Base-by-base conservation (phyloP, 352 stramenopile genomes). In the Globisporangium spinosum region DNA sequence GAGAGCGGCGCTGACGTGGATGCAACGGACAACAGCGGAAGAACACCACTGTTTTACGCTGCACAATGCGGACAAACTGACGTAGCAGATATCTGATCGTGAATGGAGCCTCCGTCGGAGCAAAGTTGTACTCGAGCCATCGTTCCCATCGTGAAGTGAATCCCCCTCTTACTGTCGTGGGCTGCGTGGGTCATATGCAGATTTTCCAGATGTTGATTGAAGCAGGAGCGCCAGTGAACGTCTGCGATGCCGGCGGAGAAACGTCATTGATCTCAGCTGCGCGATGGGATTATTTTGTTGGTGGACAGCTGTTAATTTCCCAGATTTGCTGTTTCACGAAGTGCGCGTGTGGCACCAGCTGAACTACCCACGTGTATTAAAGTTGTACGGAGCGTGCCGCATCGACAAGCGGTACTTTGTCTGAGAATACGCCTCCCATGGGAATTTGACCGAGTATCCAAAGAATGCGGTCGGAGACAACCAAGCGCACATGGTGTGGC, bases 401-500 rank as follows among this genome's bases (percentile, higher is more conserved):
- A 40, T 40, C 34, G 34, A 40, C 3, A 40, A 40, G 34, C 34
- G 9, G 34, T 40, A 15, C 12, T 40, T 40, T 13, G 9, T 40
- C 34, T 40, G 34, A 15, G 34, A 40, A 40, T 40, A 40, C 34
- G 34, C 34, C 34, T 40, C 9, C 1, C 34, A 1, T 15, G 34
- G 34, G 34, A 40, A 40, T 9, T 40, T 40, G 34, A 40, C 9
- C 34, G 34, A 40, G 34, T 7, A 34, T 20, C 2, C 35, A 23
- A 57, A 29, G 6, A 20, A 56, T 12, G 47, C 5, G n/a, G 49
- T 20, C 9, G 49, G 2, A 13, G 2, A 57, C 10, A 3, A 7
- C 8, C 17, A 25, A 32, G 29, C 29, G 29, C 29, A 32, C 29
- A 32, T 32, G 29, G 13, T 43, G 17, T 77, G 71, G 64, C 43